Base-by-base conservation (phyloP, 2,329 filamentous ascomycete species). In the Albifimbria verrucaria region DNA sequence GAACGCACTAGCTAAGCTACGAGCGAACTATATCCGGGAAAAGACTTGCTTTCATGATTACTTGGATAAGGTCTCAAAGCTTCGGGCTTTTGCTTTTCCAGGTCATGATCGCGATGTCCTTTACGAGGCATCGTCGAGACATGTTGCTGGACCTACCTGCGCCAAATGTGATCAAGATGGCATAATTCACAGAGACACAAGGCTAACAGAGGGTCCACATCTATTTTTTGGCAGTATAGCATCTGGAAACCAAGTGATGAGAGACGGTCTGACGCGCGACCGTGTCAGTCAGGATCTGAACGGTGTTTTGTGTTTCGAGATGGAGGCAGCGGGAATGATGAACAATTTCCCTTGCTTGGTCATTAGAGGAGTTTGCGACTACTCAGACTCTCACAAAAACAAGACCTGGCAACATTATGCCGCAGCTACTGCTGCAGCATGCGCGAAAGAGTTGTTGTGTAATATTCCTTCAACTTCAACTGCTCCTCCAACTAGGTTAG, bases 351-450 rank as follows among this genome's bases (percentile, higher is more conserved):
- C 56, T 0, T 60, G 58, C 20, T 52, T 60, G n/a, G 58, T 60
- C 1, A 53, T 60, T 26, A 53, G 57, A 10, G 60, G 60, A 11
- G 62, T 64, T 11, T 60, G 52, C 9, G 52, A 63, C 36, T 62
- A 63, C 39, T 52, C 56, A 3, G 59, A 63, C 23, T 57, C 61
- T 4, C 59, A 63, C 24, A 62, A 64, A 47, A 62, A 61, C 42
- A 52, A 62, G 17, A 7, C 17, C 4, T 64, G 61, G 59, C 54
- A 62, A 2, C 11, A 26, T 5, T 62, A 56, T 23, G 59, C 61
- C 1, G 59, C 61, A 1, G 59, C 51, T 17, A 22, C 53, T 3
- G 58, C 59, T 1, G 58, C 59, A 2, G 58, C 55, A 1, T 57
- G 48, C 23, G 44, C 57, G 6, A 59, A 57, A 20, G 58, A 59